Evolutionary conservation across 495 filamentous ascomycete genomes (phyloP).

Genomic region (Daldinia decipiens): DNA sequence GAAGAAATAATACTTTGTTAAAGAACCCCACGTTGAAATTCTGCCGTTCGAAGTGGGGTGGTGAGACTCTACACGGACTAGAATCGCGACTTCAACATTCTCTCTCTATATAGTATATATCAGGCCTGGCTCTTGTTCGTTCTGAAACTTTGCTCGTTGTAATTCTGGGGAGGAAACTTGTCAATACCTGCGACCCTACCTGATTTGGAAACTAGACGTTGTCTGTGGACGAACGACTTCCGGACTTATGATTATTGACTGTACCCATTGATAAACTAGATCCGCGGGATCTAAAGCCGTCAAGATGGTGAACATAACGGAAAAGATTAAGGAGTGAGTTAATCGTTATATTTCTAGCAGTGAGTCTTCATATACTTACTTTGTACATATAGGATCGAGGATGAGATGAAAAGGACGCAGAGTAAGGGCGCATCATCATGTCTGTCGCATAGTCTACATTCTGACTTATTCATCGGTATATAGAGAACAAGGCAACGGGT

Average conservation of each 20-base stretch:
- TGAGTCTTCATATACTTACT: conserved; percentile 32
- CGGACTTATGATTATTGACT: background rate
- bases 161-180: background rate
- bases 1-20: conserved; percentile 16
- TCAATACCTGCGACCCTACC: background rate
- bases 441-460: conserved; percentile 21
- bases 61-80: conserved; percentile 18
- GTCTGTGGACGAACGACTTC: background rate
- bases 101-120: conserved; percentile 3
- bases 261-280: conserved; percentile 4
- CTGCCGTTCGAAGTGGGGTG: conserved; percentile 39
- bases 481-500: conserved; percentile 99
- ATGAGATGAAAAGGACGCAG: conserved; percentile 99
- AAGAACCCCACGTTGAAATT: conserved; percentile 46
- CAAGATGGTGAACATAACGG: conserved; percentile 99
- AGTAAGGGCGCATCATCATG: conserved; percentile 64
- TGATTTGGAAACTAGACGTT: background rate
- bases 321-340: conserved; percentile 97
- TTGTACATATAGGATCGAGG: conserved; percentile 89
- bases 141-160: background rate
- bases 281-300: conserved; percentile 47
- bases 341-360: background rate
- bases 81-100: conserved; percentile 13
- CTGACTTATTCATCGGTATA: conserved; percentile 41
- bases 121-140: background rate